A percentile compares a stretch with the other conserved stretches of the same genome.
Conservation (phyloP, 2,329 filamentous ascomycete species). For the Monilinia laxa region DNA sequence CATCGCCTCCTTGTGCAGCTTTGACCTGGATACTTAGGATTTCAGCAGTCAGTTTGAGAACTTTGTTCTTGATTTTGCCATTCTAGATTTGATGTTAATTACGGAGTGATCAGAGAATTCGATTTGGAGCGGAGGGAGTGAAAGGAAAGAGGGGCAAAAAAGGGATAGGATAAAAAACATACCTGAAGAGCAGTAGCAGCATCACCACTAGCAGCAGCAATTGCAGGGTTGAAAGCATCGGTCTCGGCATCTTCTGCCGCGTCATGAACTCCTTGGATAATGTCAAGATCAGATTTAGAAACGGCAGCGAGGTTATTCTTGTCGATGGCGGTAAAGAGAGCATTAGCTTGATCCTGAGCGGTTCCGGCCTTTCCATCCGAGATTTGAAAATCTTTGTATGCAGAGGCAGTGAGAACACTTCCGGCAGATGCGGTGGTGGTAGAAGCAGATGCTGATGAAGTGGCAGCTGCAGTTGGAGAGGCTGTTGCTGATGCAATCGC, state of each 20-base stretch:
- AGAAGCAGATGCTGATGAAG: conserved; percentile 23
- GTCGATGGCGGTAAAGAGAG: conserved; percentile 44
- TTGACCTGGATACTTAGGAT: conserved; percentile 52
- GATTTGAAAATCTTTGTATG: conserved; percentile 50
- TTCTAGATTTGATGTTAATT: conserved; percentile 39
- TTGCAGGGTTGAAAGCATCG: conserved; percentile 54
- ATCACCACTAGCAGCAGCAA: conserved; percentile 49
- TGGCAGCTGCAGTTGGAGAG: conserved; percentile 15
- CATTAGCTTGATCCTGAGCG: conserved; percentile 47
- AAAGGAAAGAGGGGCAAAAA: neutral
- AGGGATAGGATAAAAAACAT: conserved; percentile 1
- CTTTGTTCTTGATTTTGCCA: conserved; percentile 61
- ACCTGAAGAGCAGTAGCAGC: conserved; percentile 51
- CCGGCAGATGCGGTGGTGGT: conserved; percentile 27
- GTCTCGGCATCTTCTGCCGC: conserved; percentile 55
- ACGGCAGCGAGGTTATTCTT: conserved; percentile 47
- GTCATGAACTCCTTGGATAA: conserved; percentile 52
- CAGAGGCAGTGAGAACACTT: conserved; percentile 41
- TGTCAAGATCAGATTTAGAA: conserved; percentile 48
- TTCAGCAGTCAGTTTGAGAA: conserved; percentile 55
- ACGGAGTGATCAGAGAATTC: neutral
- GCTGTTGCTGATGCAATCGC: conserved; percentile 1
- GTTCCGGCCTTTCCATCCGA: conserved; percentile 48
- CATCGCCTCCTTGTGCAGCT: conserved; percentile 50
- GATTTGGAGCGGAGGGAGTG: neutral